Evolutionary conservation across 345 rosid species (phyloP), one percentile per base, ranked within the genome.

Genomic region (Ceriops tagal): DNA sequence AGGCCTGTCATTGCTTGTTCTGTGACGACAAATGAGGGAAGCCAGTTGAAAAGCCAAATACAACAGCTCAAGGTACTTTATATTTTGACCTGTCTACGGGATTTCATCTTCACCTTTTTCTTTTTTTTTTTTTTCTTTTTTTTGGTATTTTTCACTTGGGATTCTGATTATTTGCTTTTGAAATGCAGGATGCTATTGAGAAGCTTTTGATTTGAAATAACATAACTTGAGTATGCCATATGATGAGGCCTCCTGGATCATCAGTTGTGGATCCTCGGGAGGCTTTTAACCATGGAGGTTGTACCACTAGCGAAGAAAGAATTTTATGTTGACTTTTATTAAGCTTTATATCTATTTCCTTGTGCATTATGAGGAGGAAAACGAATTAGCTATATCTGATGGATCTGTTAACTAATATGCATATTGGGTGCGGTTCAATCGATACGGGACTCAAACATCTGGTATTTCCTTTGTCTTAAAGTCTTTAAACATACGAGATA

Each of bases 1-100:
- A 90, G 98, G 76, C 85, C 97, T 19, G 99, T 92, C 62, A 96
- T 96, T 60, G 88, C 99, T 35, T 83, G 90, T 70, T 96, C 99
- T 0, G 97, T 92, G 53, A 89, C 89, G 20, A 66, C 96, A n/a
- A 90, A 90, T 11, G 99, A 92, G 57, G 98, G 83, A 10, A 88
- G 98, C 77, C 97, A 87, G 65, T 75, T 96, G 89, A 92, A 89
- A 71, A 39, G 91, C 35, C 98, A 92, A 71, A 96, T 96, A 71
- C 90, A 87, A 67, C 86, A 86, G 15, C 96, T 95, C 70, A 95
- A 90, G 91, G 98, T 93, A 78, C 16, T 24, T 58, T n/a, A 0
- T 31, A 20, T 67, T 18, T 22, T 43, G 13, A 2, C n/a, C 15
- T 11, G 20, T 1, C 21, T 58, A 21, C 15, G 64, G n/a, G 35